Base-by-base conservation (phyloP, 176 grass and related monocot species). In the Bonia amplexicaulis region DNA sequence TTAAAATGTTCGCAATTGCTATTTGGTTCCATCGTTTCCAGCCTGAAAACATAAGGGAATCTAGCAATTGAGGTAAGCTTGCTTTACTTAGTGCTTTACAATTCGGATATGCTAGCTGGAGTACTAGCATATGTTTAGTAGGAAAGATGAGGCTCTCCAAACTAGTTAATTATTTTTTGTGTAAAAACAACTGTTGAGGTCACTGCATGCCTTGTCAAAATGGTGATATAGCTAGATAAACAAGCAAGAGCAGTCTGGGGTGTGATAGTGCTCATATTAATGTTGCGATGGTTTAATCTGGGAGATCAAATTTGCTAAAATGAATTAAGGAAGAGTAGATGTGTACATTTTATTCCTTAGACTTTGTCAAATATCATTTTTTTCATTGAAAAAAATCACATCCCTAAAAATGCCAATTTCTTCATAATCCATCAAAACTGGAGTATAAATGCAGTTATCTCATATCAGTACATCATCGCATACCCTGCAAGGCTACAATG, bases 41-140 rank as follows among this genome's bases (percentile, higher is more conserved):
- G 79, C 85, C 71, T 76, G 25, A 76, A 87, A 81, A 81, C 51
- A 51, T 27, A 49, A 69, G 79, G 66, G 71, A 87, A 76, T 76
- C 85, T 69, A 69, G 3, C 49, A 74, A 61, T 54, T 74, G 72
- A 41, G 66, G 35, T 41, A 33, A 73, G 25, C 71, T 74, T 74
- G 45, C 83, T 78, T 78, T 66, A 63, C 27, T 13, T 80, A 70
- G 53, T 80, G 84, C 29, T 73, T 35, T 86, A 57, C 77, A 76
- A 67, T 76, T 75, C 64, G 71, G 78, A 68, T 82, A 40, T 66
- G 62, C 49, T 59, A 20, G 65, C 26, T 51, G 25, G 25, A 62
- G 46, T 73, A 48, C 19, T 5, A 35, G 9, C 14, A 31, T 1
- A 6, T 49, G 23, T 52, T 52, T 74, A 73, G 23, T 19, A 57